Base-by-base conservation (phyloP, 805 yeast genomes). In the Kodamaea restingae region DNA sequence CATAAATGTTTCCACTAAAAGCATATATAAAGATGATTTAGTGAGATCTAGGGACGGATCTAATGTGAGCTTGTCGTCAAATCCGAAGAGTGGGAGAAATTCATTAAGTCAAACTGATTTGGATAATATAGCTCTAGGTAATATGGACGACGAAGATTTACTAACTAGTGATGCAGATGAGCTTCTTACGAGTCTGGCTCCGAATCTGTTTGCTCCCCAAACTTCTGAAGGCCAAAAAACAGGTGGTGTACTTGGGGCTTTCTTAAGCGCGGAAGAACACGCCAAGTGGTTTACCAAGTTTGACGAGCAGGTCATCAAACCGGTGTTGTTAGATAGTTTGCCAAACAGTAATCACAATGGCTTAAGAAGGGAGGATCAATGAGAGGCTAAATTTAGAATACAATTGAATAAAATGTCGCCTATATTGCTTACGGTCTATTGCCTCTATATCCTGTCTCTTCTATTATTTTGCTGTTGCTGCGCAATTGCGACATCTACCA, bases 251-350 rank as follows among this genome's bases (percentile, higher is more conserved):
- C 50, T 67, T 29, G 65, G 68, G 4, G 65, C 70, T 3, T 63
- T 69, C 39, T 53, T 74, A 22, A 67, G 70, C 43, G 73, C 76
- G 1, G 91, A 83, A 46, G 90, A 84, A 47, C 85, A 81, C 44
- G 84, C 90, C 8, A 81, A 76, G 56, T 91, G 98, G 98, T 93
- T 93, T 60, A 83, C 87, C 15, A 83, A 79, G 50, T 87, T 93
- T 55, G 99, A 93, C 57, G 96, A 93, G 51, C 87, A 87, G 56
- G 93, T 93, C 15, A 70, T 93, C 51, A 90, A 90, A 59, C 97
- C 97, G 1, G 96, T 88, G 0, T 73, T 91, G 38, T 71, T 90
- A 42, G 98, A 91, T 51, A 69, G 30, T 15, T 18, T 33, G 18
- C 41, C 41, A 3, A 38, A 32, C 24, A 34, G 24, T 21, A 34